Conservation (phyloP, 345 rosid species). For the Geranium brycei region DNA sequence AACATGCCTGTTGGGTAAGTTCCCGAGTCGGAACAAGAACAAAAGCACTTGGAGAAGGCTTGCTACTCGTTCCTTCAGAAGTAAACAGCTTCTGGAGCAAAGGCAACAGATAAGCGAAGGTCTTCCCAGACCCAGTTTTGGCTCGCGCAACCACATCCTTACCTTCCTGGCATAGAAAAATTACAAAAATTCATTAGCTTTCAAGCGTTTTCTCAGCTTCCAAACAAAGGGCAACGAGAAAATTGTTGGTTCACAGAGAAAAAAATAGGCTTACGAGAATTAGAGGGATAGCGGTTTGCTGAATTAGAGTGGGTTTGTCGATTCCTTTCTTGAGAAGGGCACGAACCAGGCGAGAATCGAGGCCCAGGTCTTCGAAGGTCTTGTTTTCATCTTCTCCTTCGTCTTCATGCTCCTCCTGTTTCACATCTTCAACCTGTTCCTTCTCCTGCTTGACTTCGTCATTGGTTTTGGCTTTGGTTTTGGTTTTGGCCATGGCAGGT, state of each 20-base stretch:
- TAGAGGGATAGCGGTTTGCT: constrained; percentile 49
- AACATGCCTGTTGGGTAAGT: constrained; percentile 60
- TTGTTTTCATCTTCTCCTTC: constrained; percentile 21
- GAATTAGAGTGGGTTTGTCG: constrained; percentile 66
- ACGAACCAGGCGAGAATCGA: constrained; percentile 64
- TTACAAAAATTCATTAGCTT: neutral
- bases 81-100: constrained; percentile 71
- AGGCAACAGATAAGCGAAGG: constrained; percentile 74
- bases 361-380: constrained; percentile 65
- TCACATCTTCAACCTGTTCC: constrained; percentile 10
- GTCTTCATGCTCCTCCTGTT: constrained; percentile 8
- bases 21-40: constrained; percentile 76
- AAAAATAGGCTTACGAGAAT: constrained; percentile 35
- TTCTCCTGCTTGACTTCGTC: too few relatives aligned
- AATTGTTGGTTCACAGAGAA: too few relatives aligned
- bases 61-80: constrained; percentile 28
- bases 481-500: too few relatives aligned
- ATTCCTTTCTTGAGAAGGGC: constrained; percentile 63
- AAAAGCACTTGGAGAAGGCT: constrained; percentile 60
- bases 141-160: constrained; percentile 89
- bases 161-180: constrained; percentile 41
- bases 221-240: neutral
- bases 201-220: neutral
- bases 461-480: too few relatives aligned
- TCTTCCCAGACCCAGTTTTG: constrained; percentile 82